Conservation (phyloP, 208 protist genomes). For the Crithidia expoeki region DNA sequence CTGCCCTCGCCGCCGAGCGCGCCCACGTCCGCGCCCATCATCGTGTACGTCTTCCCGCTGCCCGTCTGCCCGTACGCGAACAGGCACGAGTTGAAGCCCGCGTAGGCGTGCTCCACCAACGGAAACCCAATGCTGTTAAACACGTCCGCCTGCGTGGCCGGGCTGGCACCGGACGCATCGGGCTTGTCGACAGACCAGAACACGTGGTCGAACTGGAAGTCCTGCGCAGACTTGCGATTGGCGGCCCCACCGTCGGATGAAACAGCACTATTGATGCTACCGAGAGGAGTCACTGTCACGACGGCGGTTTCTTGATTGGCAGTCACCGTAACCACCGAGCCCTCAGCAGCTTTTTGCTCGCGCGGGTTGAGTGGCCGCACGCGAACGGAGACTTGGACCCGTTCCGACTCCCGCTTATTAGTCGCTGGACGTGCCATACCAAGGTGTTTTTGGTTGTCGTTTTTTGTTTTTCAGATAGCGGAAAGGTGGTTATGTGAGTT, state of each 20-base stretch:
- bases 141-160: slow-evolving; percentile 60
- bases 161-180: slow-evolving; percentile 35
- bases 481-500: too few species aligned
- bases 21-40: slow-evolving; percentile 69
- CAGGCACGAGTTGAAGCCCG: slow-evolving; percentile 82
- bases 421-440: slow-evolving; percentile 1
- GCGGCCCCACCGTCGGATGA: not conserved
- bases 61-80: slow-evolving; percentile 94
- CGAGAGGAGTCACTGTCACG: slow-evolving; percentile 21
- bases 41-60: slow-evolving; percentile 95
- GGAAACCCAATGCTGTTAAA: slow-evolving; percentile 59
- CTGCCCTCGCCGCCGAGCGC: slow-evolving; percentile 34
- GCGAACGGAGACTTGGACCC: slow-evolving; percentile 62
- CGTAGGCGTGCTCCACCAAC: slow-evolving; percentile 57
- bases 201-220: slow-evolving; percentile 73
- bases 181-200: slow-evolving; percentile 58
- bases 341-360: slow-evolving; percentile 32
- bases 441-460: too few species aligned
- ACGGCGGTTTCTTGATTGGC: slow-evolving; percentile 25
- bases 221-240: slow-evolving; percentile 5
- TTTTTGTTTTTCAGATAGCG: too few species aligned
- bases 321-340: slow-evolving; percentile 12
- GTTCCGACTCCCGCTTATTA: slow-evolving; percentile 26
- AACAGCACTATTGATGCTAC: not conserved
- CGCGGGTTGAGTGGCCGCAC: slow-evolving; percentile 60